Evolutionary conservation across 352 stramenopile genomes (phyloP), one percentile per base, ranked within the genome.

Genomic region (Blastocystis hominis): DNA sequence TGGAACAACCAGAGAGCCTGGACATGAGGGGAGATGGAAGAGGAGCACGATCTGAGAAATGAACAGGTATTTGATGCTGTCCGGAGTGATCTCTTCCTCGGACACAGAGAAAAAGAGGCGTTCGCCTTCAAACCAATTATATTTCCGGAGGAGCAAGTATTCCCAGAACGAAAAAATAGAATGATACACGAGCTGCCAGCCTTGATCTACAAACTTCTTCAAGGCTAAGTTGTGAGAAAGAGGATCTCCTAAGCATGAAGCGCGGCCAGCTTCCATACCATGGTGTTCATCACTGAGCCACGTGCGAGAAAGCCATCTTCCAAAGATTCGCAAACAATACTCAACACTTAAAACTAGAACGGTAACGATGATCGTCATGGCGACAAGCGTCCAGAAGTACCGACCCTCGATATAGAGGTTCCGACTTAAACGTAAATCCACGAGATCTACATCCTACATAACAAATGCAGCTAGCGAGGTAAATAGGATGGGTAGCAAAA

Each of bases 171-270:
- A 68, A 46, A 78, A 87, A 15, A 30, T 6, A 61, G 44, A 47
- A 61, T 87, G 77, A 77, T 78, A 78, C 3, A 87, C 77, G 24
- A 87, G 55, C 34, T 87, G 77, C 62, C 66, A 87, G 13, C 62
- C 77, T 59, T 87, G 77, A 24, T 78, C 66, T 15, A 87, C 62
- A 46, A 78, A 87, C 66, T 87, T 87, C 54, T 87, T 75, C 13
- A 78, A 44, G 17, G 62, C 44, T 59, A 77, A 87, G n/a, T 63
- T 59, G 38, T 87, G 72, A 20, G 77, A 87, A 2, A 87, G 77
- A 64, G 77, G 77, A 77, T 87, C 77, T 46, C 53, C 77, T 87
- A 76, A 13, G 30, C 3, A 3, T 76, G 6, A 56, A 6, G 24
- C 7, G 24, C 7, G 30, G 10, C 36, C n/a, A 36, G 3, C 1